Evolutionary conservation across 2,329 filamentous ascomycete genomes (phyloP).

Genomic region (Fusarium sp.): DNA sequence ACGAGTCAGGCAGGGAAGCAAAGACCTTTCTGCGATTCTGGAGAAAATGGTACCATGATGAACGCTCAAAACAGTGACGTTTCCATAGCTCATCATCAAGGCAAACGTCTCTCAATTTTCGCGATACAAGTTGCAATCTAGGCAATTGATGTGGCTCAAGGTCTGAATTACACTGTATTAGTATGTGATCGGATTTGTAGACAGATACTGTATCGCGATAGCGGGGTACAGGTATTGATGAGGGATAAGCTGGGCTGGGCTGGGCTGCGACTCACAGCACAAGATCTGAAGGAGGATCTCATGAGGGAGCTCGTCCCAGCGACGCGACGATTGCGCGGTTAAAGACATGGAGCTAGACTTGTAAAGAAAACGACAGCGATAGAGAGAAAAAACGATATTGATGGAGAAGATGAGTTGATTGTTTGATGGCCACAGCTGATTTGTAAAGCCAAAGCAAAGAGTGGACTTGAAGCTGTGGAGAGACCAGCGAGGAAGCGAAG

Average conservation of each 20-base stretch:
- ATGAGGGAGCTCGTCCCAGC: constrained; percentile 66
- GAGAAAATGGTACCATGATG: constrained; percentile 72
- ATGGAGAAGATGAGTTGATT: background rate
- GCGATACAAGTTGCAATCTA: constrained; percentile 75
- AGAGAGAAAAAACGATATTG: background rate
- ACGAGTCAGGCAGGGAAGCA: constrained; percentile 40
- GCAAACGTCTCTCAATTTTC: constrained; percentile 71
- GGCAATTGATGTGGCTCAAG: constrained; percentile 61
- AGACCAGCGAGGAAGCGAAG: constrained; percentile 13
- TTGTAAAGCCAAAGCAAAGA: constrained; percentile 6
- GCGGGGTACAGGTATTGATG: constrained; percentile 31
- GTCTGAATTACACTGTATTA: constrained; percentile 39
- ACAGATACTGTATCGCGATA: constrained; percentile 1
- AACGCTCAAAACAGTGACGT: constrained; percentile 76
- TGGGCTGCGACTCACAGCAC: constrained; percentile 60
- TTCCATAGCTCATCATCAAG: constrained; percentile 85
- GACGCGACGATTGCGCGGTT: constrained; percentile 28
- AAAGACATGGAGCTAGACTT: constrained; percentile 44
- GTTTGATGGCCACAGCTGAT: constrained; percentile 10
- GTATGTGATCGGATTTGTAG: constrained; percentile 31
- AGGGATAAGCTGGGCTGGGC: constrained; percentile 28
- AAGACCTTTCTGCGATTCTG: constrained; percentile 53
- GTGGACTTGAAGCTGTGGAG: constrained; percentile 15
- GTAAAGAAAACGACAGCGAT: background rate
- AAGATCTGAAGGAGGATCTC: constrained; percentile 73